These are phyloP conservation scores for Moricandia moricandioides DNA, from an alignment of 345 rosid species.

Conservation along the genomic window DNA sequence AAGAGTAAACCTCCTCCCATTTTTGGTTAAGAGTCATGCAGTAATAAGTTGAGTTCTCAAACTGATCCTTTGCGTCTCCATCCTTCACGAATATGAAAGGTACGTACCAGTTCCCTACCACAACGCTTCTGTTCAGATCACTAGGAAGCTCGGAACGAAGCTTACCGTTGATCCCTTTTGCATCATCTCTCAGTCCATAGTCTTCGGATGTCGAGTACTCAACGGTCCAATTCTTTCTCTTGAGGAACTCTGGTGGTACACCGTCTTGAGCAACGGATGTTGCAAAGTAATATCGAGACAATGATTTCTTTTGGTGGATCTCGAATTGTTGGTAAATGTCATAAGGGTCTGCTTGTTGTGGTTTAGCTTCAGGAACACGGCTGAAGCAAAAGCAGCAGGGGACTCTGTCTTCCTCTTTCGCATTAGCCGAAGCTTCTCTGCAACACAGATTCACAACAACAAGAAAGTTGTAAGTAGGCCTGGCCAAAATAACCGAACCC, in stretches of 20 bases:
- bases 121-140: conserved; percentile 17
- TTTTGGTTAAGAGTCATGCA: conserved; percentile 53
- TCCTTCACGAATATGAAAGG: conserved; percentile 67
- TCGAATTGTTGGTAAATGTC: conserved; percentile 46
- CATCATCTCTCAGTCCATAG: conserved; percentile 46
- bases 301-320: conserved; percentile 24
- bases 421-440: conserved; percentile 50
- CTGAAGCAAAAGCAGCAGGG: conserved; percentile 41
- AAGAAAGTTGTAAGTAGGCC: background rate
- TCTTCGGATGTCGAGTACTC: conserved; percentile 28
- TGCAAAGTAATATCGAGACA: conserved; percentile 27
- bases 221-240: conserved; percentile 49
- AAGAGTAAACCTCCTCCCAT: conserved; percentile 53
- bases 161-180: conserved; percentile 46
- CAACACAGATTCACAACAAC: background rate
- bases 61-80: conserved; percentile 37
- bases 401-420: conserved; percentile 43
- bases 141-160: conserved; percentile 46
- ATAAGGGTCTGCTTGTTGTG: conserved; percentile 40
- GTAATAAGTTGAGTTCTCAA: conserved; percentile 48
- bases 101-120: conserved; percentile 65
- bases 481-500: too few species aligned
- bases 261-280: conserved; percentile 51
- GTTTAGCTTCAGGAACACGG: conserved; percentile 34
- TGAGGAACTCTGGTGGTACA: conserved; percentile 47